Base-by-base conservation (phyloP, 306 rosid genomes). In the Rubus idaeus region DNA sequence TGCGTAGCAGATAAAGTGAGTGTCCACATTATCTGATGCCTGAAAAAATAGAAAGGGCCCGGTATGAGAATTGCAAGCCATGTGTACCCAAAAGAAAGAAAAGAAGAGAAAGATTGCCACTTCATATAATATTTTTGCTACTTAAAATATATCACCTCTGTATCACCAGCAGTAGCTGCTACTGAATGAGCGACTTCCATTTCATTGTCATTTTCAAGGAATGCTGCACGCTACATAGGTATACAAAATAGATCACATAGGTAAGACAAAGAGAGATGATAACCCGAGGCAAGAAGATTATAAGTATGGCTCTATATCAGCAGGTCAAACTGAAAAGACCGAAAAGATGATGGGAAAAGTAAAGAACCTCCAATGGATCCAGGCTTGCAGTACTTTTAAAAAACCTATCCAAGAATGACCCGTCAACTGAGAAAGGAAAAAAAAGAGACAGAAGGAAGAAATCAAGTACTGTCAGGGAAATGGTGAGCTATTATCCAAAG, bases 161-260 rank as follows among this genome's bases (percentile, higher is more conserved):
- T 96, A 50, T 96, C 98, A 35, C 99, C 99, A 80, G 87, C 94
- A 85, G 79, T 88, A 51, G 98, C 99, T 44, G 99, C 99, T 26
- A 91, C 88, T 8, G 90, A 82, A 86, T 96, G 98, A 81, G 99
- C 98, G 78, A 77, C 90, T 88, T 96, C 99, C 94, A 96, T 90
- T 80, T 96, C 97, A 23, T 61, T 85, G 82, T 92, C 97, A 53
- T 81, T 87, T 90, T 89, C 99, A 14, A 92, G 93, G 89, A 89
- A 92, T 65, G 63, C 83, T 21, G 97, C 99, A 7, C 99, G 96
- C 99, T 96, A 75, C 70, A 80, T 68, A 65, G 56, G 35, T 41
- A 72, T 18, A 30, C 9, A 20, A 47, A 79, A 68, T 10, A 70
- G 52, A 51, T 51, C 92, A 76, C 67, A 81, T 71, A 64, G 55